A percentile compares a stretch with the other conserved stretches of the same genome.
phyloP scores from a whole-genome alignment of 306 rosid species.

The Vigna reflexopilosa region DNA sequence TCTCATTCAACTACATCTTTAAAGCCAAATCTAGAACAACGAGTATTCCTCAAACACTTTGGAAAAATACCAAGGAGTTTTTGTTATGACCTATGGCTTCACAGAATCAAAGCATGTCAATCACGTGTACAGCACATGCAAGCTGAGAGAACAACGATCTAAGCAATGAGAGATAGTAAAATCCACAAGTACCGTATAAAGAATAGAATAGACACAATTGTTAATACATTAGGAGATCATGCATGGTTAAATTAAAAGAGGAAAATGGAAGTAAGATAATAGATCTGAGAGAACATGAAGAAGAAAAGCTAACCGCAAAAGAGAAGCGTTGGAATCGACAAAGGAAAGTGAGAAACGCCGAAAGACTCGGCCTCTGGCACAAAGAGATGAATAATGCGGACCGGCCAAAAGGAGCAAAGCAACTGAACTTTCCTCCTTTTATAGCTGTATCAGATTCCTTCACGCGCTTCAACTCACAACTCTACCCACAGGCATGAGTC shows the following conservation, averaged over 20 bases:
- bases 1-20: neutral
- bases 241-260: neutral
- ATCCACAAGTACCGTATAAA: neutral
- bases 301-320: neutral
- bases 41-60: neutral
- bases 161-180: neutral
- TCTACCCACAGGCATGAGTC: conserved; percentile 20
- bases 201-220: neutral
- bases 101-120: neutral
- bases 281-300: conserved; percentile 36
- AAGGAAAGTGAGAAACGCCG: neutral
- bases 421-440: neutral
- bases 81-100: no score
- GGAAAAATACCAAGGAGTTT: neutral
- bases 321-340: neutral
- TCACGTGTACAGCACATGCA: neutral
- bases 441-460: conserved; percentile 24
- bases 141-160: neutral
- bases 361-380: conserved; percentile 22
- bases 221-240: neutral
- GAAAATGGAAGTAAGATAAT: neutral
- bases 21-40: neutral
- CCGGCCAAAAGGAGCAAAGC: neutral
- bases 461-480: conserved; percentile 37
- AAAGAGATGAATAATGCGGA: conserved; percentile 3